Percentiles rank a stretch among this genome's conserved stretches.
These are phyloP conservation scores for Vaccinium corymbosum DNA, from an alignment of 148 eudicot species.

Conservation along the genomic window DNA sequence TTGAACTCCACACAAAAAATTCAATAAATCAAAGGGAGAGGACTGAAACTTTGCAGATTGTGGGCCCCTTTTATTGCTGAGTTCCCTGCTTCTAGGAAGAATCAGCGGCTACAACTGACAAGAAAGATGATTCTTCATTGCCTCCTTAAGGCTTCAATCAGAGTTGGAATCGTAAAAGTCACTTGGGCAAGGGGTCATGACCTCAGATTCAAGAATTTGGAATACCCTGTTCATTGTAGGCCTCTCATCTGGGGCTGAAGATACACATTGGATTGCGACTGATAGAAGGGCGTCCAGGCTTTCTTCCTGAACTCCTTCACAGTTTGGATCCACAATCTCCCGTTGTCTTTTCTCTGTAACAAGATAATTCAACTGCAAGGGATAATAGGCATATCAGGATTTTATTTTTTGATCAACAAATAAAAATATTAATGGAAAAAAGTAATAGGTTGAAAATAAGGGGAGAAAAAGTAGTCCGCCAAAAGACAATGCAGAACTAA, in stretches of 20 bases:
- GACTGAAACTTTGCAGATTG: conserved; percentile 19
- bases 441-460: not conserved
- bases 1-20: conserved; percentile 17
- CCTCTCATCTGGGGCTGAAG: conserved; percentile 87
- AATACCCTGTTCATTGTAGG: conserved; percentile 98
- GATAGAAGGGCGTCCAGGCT: conserved; percentile 82
- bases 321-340: conserved; percentile 73
- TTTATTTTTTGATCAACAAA: not conserved
- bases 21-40: conserved; percentile 12
- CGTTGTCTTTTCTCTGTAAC: conserved; percentile 68
- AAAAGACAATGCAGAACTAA: not conserved
- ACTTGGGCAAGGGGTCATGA: conserved; percentile 98
- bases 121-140: not conserved
- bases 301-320: conserved; percentile 80
- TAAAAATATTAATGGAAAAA: not conserved
- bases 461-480: not conserved
- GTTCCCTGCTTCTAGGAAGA: conserved; percentile 7
- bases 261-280: conserved; percentile 77
- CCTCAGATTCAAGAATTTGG: conserved; percentile 89
- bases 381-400: not conserved
- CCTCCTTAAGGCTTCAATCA: conserved; percentile 37
- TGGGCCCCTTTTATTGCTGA: conserved; percentile 9
- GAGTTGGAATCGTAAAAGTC: conserved; percentile 90
- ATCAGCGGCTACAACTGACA: conserved; percentile 2
- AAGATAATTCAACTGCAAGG: conserved; percentile 74